Evolutionary conservation across 768 basidiomycete genomes (phyloP).

Genomic region (Imleria badia): DNA sequence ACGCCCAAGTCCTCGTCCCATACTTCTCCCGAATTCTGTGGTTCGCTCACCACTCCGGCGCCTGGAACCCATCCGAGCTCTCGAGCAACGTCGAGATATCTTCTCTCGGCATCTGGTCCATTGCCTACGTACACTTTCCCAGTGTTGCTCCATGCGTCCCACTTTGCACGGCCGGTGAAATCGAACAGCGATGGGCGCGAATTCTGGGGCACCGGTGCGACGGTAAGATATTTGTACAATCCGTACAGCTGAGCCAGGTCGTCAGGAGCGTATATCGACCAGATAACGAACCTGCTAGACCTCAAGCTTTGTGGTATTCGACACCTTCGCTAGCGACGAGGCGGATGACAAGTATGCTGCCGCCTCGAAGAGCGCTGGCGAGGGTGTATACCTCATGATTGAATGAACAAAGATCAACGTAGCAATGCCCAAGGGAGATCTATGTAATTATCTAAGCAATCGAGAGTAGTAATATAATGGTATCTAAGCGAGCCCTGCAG

Average conservation of each 20-base stretch:
- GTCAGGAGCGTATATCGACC: slow-evolving; percentile 18
- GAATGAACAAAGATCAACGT: background rate
- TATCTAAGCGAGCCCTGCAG: slow-evolving; percentile 64
- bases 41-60: slow-evolving; percentile 5
- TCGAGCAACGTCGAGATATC: slow-evolving; percentile 69
- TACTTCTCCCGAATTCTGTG: slow-evolving; percentile 34
- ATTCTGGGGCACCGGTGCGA: slow-evolving; percentile 51
- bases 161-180: slow-evolving; percentile 77
- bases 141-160: slow-evolving; percentile 74
- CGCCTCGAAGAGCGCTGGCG: slow-evolving; percentile 54
- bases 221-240: slow-evolving; percentile 74
- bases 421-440: background rate
- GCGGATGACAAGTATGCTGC: slow-evolving; percentile 62
- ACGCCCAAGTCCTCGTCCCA: slow-evolving; percentile 43
- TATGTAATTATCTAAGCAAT: slow-evolving; percentile 40
- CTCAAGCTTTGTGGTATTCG: slow-evolving; percentile 72
- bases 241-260: slow-evolving; percentile 67
- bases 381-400: slow-evolving; percentile 33
- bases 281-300: slow-evolving; percentile 40
- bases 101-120: slow-evolving; percentile 50
- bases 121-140: slow-evolving; percentile 48
- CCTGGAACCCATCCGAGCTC: slow-evolving; percentile 66
- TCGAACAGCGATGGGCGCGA: slow-evolving; percentile 77
- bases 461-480: slow-evolving; percentile 16
- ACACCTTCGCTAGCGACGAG: slow-evolving; percentile 51